Conservation (phyloP, 2,329 filamentous ascomycete species). For the Triangularia verruculosa region DNA sequence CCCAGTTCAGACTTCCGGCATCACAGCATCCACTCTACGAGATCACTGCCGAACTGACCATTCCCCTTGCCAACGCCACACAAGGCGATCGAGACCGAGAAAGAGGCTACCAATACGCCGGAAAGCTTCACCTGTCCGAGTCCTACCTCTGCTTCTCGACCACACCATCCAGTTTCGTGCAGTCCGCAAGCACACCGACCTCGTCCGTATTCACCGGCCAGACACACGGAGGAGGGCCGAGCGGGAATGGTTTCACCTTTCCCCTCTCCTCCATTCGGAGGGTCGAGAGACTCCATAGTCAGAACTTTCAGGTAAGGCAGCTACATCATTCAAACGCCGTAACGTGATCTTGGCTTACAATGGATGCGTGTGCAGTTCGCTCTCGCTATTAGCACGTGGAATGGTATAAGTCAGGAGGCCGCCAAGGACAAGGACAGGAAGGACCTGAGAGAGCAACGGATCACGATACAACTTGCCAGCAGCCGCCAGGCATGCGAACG, state of each 20-base stretch:
- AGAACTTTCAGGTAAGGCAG: constrained; percentile 68
- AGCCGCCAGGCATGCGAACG: constrained; percentile 86
- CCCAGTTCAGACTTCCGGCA: constrained; percentile 91
- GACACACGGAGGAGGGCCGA: constrained; percentile 87
- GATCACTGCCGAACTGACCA: constrained; percentile 92
- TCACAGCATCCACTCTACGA: constrained; percentile 92
- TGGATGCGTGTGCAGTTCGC: constrained; percentile 60
- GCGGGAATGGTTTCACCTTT: constrained; percentile 92
- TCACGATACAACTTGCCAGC: constrained; percentile 87
- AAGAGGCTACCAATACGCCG: constrained; percentile 82
- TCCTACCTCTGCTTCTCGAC: constrained; percentile 96
- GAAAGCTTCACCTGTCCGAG: constrained; percentile 91
- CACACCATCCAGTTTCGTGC: constrained; percentile 81
- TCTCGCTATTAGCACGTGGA: constrained; percentile 93
- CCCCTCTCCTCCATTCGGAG: constrained; percentile 87
- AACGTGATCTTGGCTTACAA: constrained; percentile 21
- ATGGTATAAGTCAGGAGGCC: constrained; percentile 60
- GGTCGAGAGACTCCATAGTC: constrained; percentile 89
- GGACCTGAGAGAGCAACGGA: constrained; percentile 64
- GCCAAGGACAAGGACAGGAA: constrained; percentile 52
- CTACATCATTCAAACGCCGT: not conserved
- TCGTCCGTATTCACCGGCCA: constrained; percentile 87
- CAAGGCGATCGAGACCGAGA: constrained; percentile 69
- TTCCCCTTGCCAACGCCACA: constrained; percentile 68
- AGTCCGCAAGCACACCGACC: constrained; percentile 72